Evolutionary conservation across 2,329 filamentous ascomycete species (phyloP).

Genomic region (Grosmannia penicillata): DNA sequence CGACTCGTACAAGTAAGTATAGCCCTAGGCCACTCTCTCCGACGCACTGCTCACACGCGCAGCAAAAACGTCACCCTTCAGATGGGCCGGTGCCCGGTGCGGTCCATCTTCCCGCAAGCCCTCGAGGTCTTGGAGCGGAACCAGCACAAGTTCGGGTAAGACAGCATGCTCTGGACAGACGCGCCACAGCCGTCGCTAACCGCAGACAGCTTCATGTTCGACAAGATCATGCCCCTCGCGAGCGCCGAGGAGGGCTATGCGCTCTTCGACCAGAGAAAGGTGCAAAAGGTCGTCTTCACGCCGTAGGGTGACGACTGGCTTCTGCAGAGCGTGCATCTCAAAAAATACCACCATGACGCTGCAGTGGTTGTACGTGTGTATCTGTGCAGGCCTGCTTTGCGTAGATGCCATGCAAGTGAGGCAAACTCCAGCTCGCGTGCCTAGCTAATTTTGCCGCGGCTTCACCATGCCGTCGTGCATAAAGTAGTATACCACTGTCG

Average conservation of each 20-base stretch:
- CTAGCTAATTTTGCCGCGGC: constrained; percentile 61
- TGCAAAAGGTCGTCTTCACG: constrained; percentile 59
- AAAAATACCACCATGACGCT: not conserved
- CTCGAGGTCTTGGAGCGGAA: constrained; percentile 50
- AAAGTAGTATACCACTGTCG: constrained; percentile 72
- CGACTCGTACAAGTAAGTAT: constrained; percentile 41
- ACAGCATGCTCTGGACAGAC: no score
- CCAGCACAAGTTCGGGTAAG: constrained; percentile 51
- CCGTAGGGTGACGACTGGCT: constrained; percentile 17
- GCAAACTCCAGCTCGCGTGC: not conserved
- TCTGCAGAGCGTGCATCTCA: no score
- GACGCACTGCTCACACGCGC: not conserved
- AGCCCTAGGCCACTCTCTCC: not conserved
- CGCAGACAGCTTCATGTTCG: constrained; percentile 53
- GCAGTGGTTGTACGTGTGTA: no score
- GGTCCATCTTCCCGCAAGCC: constrained; percentile 53
- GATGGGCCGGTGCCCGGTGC: constrained; percentile 65
- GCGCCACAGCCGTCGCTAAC: no score
- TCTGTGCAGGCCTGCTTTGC: no score
- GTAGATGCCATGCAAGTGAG: not conserved
- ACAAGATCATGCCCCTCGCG: constrained; percentile 56
- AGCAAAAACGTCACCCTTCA: constrained; percentile 59
- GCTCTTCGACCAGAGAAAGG: constrained; percentile 58
- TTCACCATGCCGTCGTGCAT: constrained; percentile 81
- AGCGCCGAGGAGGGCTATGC: constrained; percentile 55